Evolutionary conservation across 2,329 filamentous ascomycete genomes (phyloP).

Genomic region (Hymenoscyphus occultus): DNA sequence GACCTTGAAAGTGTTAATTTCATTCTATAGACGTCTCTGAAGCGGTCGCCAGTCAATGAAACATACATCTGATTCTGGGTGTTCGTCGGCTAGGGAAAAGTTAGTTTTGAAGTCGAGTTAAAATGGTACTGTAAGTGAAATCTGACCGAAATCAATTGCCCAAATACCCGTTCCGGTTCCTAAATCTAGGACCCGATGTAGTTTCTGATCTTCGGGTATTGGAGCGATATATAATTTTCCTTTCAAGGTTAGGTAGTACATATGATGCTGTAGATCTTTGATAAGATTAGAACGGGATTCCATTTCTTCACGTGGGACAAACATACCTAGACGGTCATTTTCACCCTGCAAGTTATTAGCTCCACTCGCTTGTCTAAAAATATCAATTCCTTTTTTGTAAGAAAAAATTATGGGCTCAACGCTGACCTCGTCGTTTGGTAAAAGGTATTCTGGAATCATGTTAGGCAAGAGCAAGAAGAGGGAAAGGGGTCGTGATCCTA

Average conservation of each 20-base stretch:
- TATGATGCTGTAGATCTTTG: conserved; percentile 27
- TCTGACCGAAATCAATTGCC: conserved; percentile 53
- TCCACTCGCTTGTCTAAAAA: background rate
- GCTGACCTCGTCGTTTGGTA: conserved; percentile 26
- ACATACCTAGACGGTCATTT: conserved; percentile 35
- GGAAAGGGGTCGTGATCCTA: background rate
- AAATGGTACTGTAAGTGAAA: conserved; percentile 9
- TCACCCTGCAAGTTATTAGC: conserved; percentile 28
- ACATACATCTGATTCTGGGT: conserved; percentile 17
- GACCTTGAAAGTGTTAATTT: conserved; percentile 30
- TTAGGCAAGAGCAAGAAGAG: background rate
- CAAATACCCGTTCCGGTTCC: conserved; percentile 58
- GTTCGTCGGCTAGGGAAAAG: conserved; percentile 13
- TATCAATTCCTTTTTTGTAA: no score
- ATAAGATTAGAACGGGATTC: background rate
- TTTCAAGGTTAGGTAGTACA: conserved; percentile 23
- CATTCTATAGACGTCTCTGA: background rate
- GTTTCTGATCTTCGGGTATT: conserved; percentile 31
- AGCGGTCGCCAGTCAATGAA: background rate
- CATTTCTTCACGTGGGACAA: background rate
- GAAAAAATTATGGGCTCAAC: background rate
- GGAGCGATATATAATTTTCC: conserved; percentile 24
- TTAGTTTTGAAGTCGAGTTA: background rate
- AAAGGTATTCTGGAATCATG: conserved; percentile 26
- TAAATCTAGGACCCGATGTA: conserved; percentile 38